Conservation (phyloP, 805 yeast genomes). For the Millerozyma miso region DNA sequence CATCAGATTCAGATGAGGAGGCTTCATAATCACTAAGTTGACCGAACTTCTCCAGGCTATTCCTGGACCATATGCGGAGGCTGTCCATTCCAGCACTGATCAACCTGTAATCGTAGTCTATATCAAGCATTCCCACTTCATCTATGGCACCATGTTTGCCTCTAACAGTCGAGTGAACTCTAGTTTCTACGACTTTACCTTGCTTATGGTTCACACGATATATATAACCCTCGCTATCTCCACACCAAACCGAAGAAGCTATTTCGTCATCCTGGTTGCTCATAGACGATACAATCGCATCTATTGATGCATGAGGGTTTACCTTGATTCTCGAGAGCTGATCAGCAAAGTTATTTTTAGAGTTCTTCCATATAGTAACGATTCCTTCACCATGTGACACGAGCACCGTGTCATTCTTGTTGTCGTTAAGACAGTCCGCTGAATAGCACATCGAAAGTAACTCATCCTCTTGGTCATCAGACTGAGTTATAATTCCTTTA, state of each 20-base stretch:
- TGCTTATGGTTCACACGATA: slow-evolving; percentile 61
- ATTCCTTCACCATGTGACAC: slow-evolving; percentile 93
- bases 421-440: slow-evolving; percentile 41
- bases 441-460: slow-evolving; percentile 70
- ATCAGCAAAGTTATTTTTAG: slow-evolving; percentile 64
- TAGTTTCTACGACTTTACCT: slow-evolving; percentile 60
- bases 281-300: slow-evolving; percentile 58
- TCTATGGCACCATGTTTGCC: slow-evolving; percentile 46
- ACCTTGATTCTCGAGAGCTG: slow-evolving; percentile 76
- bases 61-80: slow-evolving; percentile 69
- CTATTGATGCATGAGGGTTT: slow-evolving; percentile 67
- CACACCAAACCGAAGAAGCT: slow-evolving; percentile 63
- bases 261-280: slow-evolving; percentile 45
- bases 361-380: slow-evolving; percentile 79
- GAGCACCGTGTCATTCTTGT: slow-evolving; percentile 57
- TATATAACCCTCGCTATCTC: slow-evolving; percentile 72
- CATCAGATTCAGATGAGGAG: slow-evolving; percentile 19
- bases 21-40: slow-evolving; percentile 7
- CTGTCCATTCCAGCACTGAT: slow-evolving; percentile 82
- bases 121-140: slow-evolving; percentile 72
- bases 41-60: slow-evolving; percentile 8
- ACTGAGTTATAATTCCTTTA: slow-evolving; percentile 57
- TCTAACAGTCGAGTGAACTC: slow-evolving; percentile 53
- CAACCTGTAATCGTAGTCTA: slow-evolving; percentile 76
- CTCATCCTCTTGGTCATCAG: slow-evolving; percentile 94